A percentile compares a stretch with the other conserved stretches of the same genome.
Evolutionary conservation across 2,329 filamentous ascomycete genomes (phyloP).

Genomic region (Aspergillus caelatus): DNA sequence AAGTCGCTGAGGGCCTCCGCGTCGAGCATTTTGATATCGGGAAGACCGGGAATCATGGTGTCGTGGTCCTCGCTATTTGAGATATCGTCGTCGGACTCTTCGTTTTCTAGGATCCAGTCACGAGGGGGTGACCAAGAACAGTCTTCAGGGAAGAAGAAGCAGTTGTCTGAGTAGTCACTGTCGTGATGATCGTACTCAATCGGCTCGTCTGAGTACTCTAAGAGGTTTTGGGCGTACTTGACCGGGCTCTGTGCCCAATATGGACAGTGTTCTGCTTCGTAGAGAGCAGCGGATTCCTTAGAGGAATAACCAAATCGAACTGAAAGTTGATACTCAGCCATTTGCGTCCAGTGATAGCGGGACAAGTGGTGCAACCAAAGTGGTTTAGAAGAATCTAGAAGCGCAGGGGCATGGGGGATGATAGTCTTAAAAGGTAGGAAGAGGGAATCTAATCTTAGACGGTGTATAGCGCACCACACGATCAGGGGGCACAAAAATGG

Average conservation of each 20-base stretch:
- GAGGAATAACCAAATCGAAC: conserved; percentile 19
- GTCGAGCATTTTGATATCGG: conserved; percentile 48
- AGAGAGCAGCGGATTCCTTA: conserved; percentile 13
- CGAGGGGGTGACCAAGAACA: conserved; percentile 43
- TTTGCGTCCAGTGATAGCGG: conserved; percentile 6
- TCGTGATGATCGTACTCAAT: conserved; percentile 49
- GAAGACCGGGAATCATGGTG: conserved; percentile 45
- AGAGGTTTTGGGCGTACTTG: conserved; percentile 43
- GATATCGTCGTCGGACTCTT: conserved; percentile 22
- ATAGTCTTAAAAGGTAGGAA: not conserved
- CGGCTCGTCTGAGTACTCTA: conserved; percentile 43
- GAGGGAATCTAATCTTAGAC: not conserved
- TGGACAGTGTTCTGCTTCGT: conserved; percentile 33
- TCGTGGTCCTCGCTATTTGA: conserved; percentile 23
- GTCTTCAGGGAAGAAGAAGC: conserved; percentile 49
- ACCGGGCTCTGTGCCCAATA: conserved; percentile 43
- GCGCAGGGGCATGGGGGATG: not conserved
- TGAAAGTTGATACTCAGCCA: conserved; percentile 28
- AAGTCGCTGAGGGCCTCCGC: conserved; percentile 45
- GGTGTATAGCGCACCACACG: not conserved
- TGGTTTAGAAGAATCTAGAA: not conserved
- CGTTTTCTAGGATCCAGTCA: conserved; percentile 32
- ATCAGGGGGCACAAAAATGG: conserved; percentile 16
- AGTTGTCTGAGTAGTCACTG: conserved; percentile 45
- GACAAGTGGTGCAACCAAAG: not conserved